Conservation (phyloP, 2,329 filamentous ascomycete species). For the Xylariaceae sp. region DNA sequence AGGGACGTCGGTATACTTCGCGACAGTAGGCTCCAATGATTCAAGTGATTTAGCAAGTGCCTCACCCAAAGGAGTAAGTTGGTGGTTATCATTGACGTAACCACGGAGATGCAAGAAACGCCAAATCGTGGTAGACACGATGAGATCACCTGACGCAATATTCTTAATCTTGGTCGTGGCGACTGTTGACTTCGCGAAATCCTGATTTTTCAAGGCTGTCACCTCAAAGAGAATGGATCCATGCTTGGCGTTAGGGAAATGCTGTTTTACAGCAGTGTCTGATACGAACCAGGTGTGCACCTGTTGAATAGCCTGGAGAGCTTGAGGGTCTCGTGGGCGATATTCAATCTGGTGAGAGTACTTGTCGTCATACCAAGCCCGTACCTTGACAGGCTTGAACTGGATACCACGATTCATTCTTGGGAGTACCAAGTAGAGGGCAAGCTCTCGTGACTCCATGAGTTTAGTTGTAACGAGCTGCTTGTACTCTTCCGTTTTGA, state of each 20-base stretch:
- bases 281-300: slow-evolving; percentile 69
- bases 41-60: slow-evolving; percentile 69
- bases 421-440: slow-evolving; percentile 73
- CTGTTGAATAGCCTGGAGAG: slow-evolving; percentile 43
- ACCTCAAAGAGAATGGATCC: slow-evolving; percentile 58
- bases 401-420: slow-evolving; percentile 80
- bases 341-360: slow-evolving; percentile 67
- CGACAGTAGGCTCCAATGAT: slow-evolving; percentile 52
- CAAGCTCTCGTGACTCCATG: slow-evolving; percentile 68
- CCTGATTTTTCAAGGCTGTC: slow-evolving; percentile 61
- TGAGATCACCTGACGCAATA: slow-evolving; percentile 62
- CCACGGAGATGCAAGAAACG: slow-evolving; percentile 84
- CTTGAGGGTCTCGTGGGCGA: slow-evolving; percentile 36
- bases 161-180: slow-evolving; percentile 55
- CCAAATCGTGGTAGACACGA: slow-evolving; percentile 73
- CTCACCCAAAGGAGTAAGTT: slow-evolving; percentile 78
- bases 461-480: slow-evolving; percentile 72
- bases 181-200: slow-evolving; percentile 68
- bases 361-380: slow-evolving; percentile 77
- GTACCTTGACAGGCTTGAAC: slow-evolving; percentile 71
- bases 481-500: slow-evolving; percentile 74
- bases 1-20: slow-evolving; percentile 40
- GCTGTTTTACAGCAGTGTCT: slow-evolving; percentile 49
- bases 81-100: slow-evolving; percentile 75
- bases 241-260: slow-evolving; percentile 41